Percentiles rank a stretch among this genome's conserved stretches.
Conservation (phyloP, 176 grass and related monocot genomes). For the Bolboschoenus planiculmis region DNA sequence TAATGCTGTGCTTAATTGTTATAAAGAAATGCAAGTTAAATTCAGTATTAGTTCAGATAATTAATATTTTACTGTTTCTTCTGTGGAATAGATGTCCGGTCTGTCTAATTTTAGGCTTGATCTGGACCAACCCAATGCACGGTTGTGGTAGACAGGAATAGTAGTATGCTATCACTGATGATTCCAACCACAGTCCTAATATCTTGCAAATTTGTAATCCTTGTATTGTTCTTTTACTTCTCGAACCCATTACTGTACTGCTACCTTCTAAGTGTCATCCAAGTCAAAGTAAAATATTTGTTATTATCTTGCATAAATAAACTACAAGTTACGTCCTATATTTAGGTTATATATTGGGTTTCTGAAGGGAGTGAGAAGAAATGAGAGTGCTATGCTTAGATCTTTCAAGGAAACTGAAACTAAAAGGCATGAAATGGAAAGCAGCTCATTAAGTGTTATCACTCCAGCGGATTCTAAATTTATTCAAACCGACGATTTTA, state of each 20-base stretch:
- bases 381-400: constrained; percentile 17
- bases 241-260: background rate
- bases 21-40: background rate
- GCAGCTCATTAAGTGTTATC: background rate
- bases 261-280: background rate
- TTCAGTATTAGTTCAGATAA: background rate
- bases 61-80: background rate
- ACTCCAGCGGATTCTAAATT: background rate
- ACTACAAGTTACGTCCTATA: background rate
- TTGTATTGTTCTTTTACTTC: background rate
- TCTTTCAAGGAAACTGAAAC: constrained; percentile 12
- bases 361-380: constrained; percentile 20
- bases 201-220: background rate
- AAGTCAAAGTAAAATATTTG: constrained; percentile 4
- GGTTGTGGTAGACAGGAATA: background rate
- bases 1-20: background rate
- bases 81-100: background rate
- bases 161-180: background rate
- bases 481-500: background rate
- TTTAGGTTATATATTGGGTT: constrained; percentile 24
- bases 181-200: background rate
- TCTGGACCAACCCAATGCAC: background rate
- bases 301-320: constrained; percentile 8
- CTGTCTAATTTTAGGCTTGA: background rate
- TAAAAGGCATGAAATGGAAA: background rate